Evolutionary conservation across 495 filamentous ascomycete species (phyloP).

Genomic region (Aspergillus biplanus): DNA sequence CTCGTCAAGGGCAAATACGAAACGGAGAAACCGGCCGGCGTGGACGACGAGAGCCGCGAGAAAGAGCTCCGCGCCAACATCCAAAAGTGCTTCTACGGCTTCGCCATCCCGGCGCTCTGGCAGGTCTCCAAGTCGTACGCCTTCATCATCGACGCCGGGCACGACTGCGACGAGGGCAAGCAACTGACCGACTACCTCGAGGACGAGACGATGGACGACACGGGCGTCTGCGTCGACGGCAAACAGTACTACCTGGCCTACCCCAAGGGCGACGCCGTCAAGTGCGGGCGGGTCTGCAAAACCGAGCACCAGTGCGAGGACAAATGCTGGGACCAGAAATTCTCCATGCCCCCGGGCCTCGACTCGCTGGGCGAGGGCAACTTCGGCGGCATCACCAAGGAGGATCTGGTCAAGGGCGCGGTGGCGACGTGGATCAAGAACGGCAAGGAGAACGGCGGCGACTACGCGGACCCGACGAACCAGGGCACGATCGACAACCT

Average conservation of each 20-base stretch:
- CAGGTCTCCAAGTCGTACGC: conserved; percentile 22
- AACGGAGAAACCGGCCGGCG: background rate
- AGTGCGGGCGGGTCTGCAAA: background rate
- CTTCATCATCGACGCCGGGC: conserved; percentile 40
- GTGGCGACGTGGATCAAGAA: conserved; percentile 35
- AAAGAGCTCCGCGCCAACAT: conserved; percentile 7
- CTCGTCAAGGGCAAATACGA: conserved; percentile 29
- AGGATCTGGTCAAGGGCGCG: conserved; percentile 29
- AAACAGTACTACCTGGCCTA: conserved; percentile 36
- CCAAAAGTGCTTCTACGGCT: conserved; percentile 34
- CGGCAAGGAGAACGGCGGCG: conserved; percentile 31
- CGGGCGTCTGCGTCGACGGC: conserved; percentile 29
- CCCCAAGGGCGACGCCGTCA: conserved; percentile 17
- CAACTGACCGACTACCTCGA: conserved; percentile 26
- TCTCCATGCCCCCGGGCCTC: conserved; percentile 29
- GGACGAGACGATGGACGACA: conserved; percentile 26
- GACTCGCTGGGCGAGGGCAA: conserved; percentile 15
- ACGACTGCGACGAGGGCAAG: conserved; percentile 25
- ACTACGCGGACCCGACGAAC: conserved; percentile 25
- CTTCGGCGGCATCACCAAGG: conserved; percentile 29
- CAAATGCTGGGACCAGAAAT: conserved; percentile 21
- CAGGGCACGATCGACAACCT: conserved; percentile 22
- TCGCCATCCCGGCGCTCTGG: conserved; percentile 37
- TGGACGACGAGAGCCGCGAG: background rate
- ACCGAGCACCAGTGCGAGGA: background rate